Conservation (phyloP, 2,329 filamentous ascomycete species). For the Phialophora chinensis region DNA sequence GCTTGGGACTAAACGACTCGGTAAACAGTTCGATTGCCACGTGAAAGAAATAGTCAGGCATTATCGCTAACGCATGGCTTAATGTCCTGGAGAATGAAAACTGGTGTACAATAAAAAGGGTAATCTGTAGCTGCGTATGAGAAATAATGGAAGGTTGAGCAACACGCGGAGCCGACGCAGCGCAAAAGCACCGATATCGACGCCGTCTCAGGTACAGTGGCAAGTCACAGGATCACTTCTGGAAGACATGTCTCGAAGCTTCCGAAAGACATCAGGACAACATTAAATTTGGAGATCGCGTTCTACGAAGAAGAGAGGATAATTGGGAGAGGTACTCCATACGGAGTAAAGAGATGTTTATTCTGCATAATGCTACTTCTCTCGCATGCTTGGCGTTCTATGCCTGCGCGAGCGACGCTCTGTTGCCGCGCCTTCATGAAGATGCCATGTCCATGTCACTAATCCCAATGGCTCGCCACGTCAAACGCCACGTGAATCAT, state of each 20-base stretch:
- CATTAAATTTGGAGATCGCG: not conserved
- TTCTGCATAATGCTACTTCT: conserved; percentile 9
- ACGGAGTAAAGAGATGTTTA: not conserved
- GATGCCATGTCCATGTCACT: not conserved
- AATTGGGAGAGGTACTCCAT: not conserved
- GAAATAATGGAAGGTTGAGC: not conserved
- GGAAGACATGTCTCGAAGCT: not conserved
- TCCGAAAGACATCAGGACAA: not conserved
- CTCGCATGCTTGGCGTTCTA: not conserved
- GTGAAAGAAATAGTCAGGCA: conserved; percentile 70
- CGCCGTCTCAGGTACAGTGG: not conserved
- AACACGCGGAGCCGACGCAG: not conserved
- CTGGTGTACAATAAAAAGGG: not conserved
- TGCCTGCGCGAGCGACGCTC: not conserved
- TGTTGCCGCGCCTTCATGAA: not conserved
- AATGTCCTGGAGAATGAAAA: not conserved
- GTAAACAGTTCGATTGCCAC: conserved; percentile 65
- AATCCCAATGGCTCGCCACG: conserved; percentile 5
- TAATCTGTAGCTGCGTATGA: not conserved
- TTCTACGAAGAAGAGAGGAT: not conserved
- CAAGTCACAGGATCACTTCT: not conserved
- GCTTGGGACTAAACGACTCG: conserved; percentile 36
- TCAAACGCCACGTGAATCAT: conserved; percentile 22
- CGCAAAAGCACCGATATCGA: not conserved
- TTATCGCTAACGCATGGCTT: conserved; percentile 45